Evolutionary conservation across 2,329 filamentous ascomycete species (phyloP).

Genomic region (Penicillium thymicola): DNA sequence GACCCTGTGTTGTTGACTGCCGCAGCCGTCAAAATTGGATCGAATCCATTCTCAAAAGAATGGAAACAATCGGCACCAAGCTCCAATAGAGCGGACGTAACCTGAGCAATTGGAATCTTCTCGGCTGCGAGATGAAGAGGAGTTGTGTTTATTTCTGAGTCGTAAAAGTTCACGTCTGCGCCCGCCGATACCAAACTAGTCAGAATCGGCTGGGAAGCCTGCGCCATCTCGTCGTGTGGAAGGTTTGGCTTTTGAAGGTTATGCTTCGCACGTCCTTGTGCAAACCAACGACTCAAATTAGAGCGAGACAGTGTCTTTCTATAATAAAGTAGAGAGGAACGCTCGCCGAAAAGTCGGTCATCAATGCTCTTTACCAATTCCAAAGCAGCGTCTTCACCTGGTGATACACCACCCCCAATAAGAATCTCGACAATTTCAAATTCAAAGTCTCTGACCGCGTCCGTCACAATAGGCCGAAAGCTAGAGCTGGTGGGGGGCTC

Average conservation of each 20-base stretch:
- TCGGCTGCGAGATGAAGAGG: not conserved
- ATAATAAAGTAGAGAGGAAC: not conserved
- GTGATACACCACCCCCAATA: not conserved
- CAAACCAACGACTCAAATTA: not conserved
- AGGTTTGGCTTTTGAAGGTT: fast-evolving
- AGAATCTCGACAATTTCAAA: not conserved
- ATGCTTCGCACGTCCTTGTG: not conserved
- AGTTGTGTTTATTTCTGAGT: not conserved
- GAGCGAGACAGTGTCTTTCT: not conserved
- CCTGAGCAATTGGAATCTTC: not conserved
- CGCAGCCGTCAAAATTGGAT: not conserved
- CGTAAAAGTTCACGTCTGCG: not conserved
- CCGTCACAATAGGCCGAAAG: not conserved
- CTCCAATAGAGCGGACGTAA: not conserved
- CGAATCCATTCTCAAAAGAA: not conserved
- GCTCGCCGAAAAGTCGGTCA: not conserved
- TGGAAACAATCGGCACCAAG: not conserved
- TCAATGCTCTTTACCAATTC: not conserved
- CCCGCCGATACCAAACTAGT: not conserved
- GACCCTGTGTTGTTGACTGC: not conserved
- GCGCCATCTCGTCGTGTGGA: not conserved
- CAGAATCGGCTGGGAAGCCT: not conserved
- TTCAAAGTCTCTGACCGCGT: not conserved
- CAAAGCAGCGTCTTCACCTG: not conserved
- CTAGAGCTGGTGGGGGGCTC: not conserved